Evolutionary conservation across 2,329 filamentous ascomycete genomes (phyloP).

Genomic region (Scedosporium minutisporum): DNA sequence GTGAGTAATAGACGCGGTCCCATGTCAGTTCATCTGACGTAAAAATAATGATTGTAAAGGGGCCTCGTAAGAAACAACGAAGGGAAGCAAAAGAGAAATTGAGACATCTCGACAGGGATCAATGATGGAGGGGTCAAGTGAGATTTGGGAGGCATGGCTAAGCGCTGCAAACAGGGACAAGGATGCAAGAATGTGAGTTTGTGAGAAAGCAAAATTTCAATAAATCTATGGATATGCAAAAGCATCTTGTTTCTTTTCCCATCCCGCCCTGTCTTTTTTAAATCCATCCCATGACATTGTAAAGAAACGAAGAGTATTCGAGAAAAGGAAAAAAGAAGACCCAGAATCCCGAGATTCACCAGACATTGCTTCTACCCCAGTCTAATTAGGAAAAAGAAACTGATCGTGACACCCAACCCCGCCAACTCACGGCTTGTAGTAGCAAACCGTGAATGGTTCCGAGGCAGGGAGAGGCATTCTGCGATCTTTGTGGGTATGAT

Average conservation of each 20-base stretch:
- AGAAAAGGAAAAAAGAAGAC: neutral
- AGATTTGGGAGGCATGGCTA: neutral
- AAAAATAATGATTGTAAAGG: no score
- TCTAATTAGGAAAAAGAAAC: no score
- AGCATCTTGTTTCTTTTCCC: neutral
- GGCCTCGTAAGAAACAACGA: no score
- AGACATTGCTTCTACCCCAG: no score
- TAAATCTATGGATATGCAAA: slow-evolving; percentile 3
- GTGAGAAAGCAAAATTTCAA: neutral
- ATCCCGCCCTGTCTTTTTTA: neutral
- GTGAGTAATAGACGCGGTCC: no score
- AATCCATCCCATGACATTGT: neutral
- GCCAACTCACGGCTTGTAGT: neutral
- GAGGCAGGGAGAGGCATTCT: neutral
- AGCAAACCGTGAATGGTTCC: neutral
- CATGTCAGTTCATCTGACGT: no score
- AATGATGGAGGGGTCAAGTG: neutral
- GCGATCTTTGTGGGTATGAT: neutral
- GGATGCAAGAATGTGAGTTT: no score
- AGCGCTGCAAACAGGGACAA: neutral
- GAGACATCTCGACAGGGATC: no score
- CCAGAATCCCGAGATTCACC: neutral
- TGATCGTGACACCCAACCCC: neutral
- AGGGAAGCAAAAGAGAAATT: no score
- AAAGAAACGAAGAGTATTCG: neutral